Conservation (phyloP, 495 filamentous ascomycete genomes). For the Trichoderma virens region DNA sequence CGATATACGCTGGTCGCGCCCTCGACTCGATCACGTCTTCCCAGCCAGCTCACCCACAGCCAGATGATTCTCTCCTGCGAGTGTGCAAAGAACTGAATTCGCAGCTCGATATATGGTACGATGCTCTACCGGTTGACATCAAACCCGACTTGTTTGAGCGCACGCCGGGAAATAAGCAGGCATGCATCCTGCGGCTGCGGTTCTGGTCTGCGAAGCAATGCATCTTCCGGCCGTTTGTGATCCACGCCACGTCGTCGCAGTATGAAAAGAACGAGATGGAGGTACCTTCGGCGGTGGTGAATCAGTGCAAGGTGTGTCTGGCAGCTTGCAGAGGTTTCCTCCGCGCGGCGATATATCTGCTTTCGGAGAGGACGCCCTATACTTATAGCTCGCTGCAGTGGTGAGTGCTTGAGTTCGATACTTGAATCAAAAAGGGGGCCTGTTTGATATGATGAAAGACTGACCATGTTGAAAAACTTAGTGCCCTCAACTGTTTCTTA, state of each 20-base stretch:
- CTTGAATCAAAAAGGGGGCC: not conserved
- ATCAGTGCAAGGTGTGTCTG: not conserved
- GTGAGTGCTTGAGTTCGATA: not conserved
- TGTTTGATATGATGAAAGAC: not conserved
- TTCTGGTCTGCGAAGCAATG: not conserved
- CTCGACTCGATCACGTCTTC: not conserved
- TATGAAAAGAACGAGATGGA: not conserved
- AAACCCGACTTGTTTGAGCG: not conserved
- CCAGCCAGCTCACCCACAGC: not conserved
- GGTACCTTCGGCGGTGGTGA: not conserved
- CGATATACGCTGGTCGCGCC: not conserved
- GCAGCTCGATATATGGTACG: not conserved
- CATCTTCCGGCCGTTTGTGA: not conserved
- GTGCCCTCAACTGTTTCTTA: not conserved
- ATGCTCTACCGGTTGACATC: not conserved
- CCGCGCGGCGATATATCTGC: not conserved
- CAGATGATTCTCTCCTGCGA: not conserved
- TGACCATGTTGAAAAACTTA: not conserved
- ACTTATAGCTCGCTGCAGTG: slow-evolving; percentile 1
- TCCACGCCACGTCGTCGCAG: slow-evolving; percentile 2
- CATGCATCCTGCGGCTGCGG: not conserved
- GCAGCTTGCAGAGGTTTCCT: not conserved
- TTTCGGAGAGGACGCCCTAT: not conserved
- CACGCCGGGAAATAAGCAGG: not conserved
- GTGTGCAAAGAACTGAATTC: not conserved